phyloP scores from a whole-genome alignment of 495 filamentous ascomycete species.

The Aspergillus haitiensis region DNA sequence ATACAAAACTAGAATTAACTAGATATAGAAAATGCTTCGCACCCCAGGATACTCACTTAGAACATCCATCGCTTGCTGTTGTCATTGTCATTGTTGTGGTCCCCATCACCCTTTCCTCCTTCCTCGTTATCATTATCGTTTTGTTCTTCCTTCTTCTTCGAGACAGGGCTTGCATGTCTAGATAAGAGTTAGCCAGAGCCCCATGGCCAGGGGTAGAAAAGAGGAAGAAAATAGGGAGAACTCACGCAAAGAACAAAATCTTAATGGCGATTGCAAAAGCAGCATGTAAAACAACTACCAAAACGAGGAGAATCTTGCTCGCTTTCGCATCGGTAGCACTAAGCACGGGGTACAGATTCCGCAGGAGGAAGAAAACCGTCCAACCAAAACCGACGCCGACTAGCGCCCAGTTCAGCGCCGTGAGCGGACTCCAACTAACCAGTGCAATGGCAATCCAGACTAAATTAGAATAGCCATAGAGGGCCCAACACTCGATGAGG shows the following conservation, averaged over 20 bases:
- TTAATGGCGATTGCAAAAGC: slow-evolving; percentile 91
- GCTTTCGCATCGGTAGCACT: slow-evolving; percentile 90
- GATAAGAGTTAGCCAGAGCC: slow-evolving; percentile 15
- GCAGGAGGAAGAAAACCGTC: slow-evolving; percentile 80
- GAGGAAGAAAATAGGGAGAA: slow-evolving; percentile 15
- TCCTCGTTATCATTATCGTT: slow-evolving; percentile 38
- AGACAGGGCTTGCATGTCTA: slow-evolving; percentile 64
- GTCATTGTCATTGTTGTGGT: slow-evolving; percentile 30
- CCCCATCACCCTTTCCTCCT: slow-evolving; percentile 29
- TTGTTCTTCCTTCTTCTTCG: slow-evolving; percentile 49
- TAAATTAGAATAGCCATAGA: slow-evolving; percentile 94
- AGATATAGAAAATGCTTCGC: no score
- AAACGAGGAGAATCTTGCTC: slow-evolving; percentile 79
- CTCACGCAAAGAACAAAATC: slow-evolving; percentile 87
- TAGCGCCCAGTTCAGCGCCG: slow-evolving; percentile 88
- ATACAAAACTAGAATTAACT: neutral
- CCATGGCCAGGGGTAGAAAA: neutral
- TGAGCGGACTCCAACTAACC: slow-evolving; percentile 82
- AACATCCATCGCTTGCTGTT: slow-evolving; percentile 37
- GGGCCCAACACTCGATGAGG: slow-evolving; percentile 85
- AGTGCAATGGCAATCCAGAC: slow-evolving; percentile 96
- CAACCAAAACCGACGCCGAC: slow-evolving; percentile 86
- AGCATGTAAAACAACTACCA: slow-evolving; percentile 82
- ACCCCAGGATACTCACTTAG: neutral
- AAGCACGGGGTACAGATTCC: slow-evolving; percentile 92